Base-by-base conservation (phyloP, 176 grass and related monocot species). In the Sorghum bicolor region DNA sequence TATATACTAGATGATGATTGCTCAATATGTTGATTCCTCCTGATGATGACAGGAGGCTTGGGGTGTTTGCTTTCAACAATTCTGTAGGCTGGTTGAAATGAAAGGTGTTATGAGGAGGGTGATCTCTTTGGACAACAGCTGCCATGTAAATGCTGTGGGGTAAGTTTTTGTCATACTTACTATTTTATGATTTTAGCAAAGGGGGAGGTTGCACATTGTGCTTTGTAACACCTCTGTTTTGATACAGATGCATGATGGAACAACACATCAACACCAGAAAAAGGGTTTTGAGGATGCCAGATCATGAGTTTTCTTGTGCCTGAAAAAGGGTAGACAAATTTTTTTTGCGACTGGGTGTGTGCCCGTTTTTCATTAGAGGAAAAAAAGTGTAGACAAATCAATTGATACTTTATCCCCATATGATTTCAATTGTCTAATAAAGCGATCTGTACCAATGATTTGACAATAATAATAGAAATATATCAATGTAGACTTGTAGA, bases 91-190 rank as follows among this genome's bases (percentile, higher is more conserved):
- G 22, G 44, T 38, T 5, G n/a, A 64, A 53, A 91, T 95, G 93
- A 87, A 93, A 77, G 89, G 93, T 63, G 66, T 85, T 80, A 84
- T 89, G 52, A 91, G 91, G 73, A 92, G 87, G 74, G 86, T 94
- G 10, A 98, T 96, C 40, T 87, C 89, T 43, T 96, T 81, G 1
- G 91, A 94, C 69, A 98, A 89, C 79, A 90, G 91, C 39, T 98
- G 89, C 64, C 89, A 89, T 44, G 92, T 96, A 76, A 98, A 96
- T 84, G 87, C 89, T 75, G 75, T 89, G 20, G 96, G 89, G 83
- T 67, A 32, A 48, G 20, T 36, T 67, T 72, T 73, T 64, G 65
- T 77, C 12, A 0, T 79, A 64, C 31, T 38, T 37, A 28, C 8
- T 60, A 29, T 65, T 45, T 72, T 3, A 53, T 67, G 33, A 11